A percentile compares a stretch with the other conserved stretches of the same genome.
Evolutionary conservation across 2,329 filamentous ascomycete genomes (phyloP).

Genomic region (Colletotrichum sp.): DNA sequence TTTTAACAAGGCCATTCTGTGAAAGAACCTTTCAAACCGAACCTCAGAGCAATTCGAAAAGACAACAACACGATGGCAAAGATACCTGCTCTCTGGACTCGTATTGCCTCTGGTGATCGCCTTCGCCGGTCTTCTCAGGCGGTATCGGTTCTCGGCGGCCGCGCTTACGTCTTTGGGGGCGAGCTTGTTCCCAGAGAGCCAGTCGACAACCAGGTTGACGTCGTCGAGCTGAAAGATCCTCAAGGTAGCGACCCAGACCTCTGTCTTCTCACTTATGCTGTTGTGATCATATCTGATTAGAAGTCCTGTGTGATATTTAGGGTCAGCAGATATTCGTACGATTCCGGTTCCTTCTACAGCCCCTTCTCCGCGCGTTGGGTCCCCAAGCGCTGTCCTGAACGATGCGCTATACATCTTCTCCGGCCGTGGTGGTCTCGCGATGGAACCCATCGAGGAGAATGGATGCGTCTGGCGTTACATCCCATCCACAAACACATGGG

Average conservation of each 20-base stretch:
- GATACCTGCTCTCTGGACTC: constrained; percentile 27
- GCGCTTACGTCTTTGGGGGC: constrained; percentile 54
- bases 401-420: constrained; percentile 65
- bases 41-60: not conserved
- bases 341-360: constrained; percentile 25
- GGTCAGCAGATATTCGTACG: constrained; percentile 13
- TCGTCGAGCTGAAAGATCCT: constrained; percentile 32
- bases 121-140: constrained; percentile 57
- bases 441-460: constrained; percentile 64
- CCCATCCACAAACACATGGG: constrained; percentile 47
- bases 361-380: constrained; percentile 62
- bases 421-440: constrained; percentile 63
- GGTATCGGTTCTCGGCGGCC: constrained; percentile 42
- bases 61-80: constrained; percentile 4
- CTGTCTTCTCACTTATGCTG: not conserved
- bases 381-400: constrained; percentile 50
- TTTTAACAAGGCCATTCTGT: not conserved
- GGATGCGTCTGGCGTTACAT: constrained; percentile 64
- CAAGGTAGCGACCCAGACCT: not conserved
- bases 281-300: not conserved
- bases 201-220: constrained; percentile 52
- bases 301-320: not conserved
- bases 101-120: constrained; percentile 27
- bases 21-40: not conserved
- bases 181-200: constrained; percentile 56